Conservation (phyloP, 441 rosid species). For the Sinapis alba region DNA sequence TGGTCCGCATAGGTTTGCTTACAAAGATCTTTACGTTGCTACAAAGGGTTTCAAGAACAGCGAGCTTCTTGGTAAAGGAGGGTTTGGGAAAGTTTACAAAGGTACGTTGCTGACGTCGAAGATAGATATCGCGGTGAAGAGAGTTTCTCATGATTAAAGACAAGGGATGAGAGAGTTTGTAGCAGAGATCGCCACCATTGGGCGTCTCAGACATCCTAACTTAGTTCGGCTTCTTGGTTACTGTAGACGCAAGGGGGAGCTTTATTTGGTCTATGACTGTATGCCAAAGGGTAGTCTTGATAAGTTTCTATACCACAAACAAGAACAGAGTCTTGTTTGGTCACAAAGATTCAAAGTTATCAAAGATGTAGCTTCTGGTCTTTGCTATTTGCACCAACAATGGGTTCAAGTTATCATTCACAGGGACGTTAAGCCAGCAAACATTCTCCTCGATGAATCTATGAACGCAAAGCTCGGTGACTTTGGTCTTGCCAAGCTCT, state of each 20-base stretch:
- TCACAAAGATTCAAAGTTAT: constrained; percentile 47
- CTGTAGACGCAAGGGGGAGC: constrained; percentile 22
- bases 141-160: constrained; percentile 39
- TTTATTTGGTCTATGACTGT: constrained; percentile 36
- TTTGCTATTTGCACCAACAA: constrained; percentile 59
- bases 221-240: constrained; percentile 32
- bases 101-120: constrained; percentile 44
- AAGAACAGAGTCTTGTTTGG: constrained; percentile 42
- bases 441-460: constrained; percentile 45
- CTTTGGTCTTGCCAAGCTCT: constrained; percentile 34
- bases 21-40: constrained; percentile 37
- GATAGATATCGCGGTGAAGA: constrained; percentile 45
- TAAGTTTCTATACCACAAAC: constrained; percentile 33
- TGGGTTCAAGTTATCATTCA: constrained; percentile 60
- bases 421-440: constrained; percentile 57
- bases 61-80: constrained; percentile 53
- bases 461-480: constrained; percentile 32
- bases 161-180: constrained; percentile 46
- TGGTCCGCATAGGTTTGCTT: constrained; percentile 39
- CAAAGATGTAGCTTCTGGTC: constrained; percentile 54
- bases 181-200: constrained; percentile 43
- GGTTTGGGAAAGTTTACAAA: constrained; percentile 56
- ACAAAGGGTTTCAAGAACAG: constrained; percentile 46
- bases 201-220: constrained; percentile 35
- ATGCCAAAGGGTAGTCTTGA: constrained; percentile 50